A percentile compares a stretch with the other conserved stretches of the same genome.
These are phyloP conservation scores for Torulaspora maleeae DNA, from an alignment of 805 yeast species.

Conservation along the genomic window DNA sequence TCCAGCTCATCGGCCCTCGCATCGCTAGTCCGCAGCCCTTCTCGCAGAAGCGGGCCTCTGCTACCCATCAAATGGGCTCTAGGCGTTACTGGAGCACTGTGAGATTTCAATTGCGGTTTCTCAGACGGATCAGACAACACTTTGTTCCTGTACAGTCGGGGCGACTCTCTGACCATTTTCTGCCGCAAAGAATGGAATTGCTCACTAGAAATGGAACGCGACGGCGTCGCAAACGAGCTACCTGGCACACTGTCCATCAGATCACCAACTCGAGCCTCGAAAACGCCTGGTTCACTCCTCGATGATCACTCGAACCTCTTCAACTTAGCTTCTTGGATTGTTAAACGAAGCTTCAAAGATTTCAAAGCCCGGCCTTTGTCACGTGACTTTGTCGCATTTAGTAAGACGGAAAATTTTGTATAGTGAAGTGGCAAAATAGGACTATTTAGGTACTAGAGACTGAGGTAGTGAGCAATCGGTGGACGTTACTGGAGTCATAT, in stretches of 20 bases:
- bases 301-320: too few relatives aligned
- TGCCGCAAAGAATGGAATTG: conserved; percentile 22
- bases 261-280: not conserved
- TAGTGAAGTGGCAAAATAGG: not conserved
- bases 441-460: not conserved
- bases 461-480: not conserved
- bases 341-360: not conserved
- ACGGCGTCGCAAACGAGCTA: conserved; percentile 16
- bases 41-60: not conserved
- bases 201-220: conserved; percentile 22
- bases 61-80: not conserved
- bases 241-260: conserved; percentile 13
- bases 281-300: not conserved
- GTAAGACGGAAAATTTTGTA: conserved; percentile 1
- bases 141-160: conserved; percentile 26
- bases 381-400: not conserved
- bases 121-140: conserved; percentile 11
- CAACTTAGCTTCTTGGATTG: not conserved
- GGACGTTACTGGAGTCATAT: not conserved
- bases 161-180: conserved; percentile 27
- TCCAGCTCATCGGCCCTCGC: not conserved
- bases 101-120: not conserved
- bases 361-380: not conserved
- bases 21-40: not conserved
- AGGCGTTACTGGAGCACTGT: conserved; percentile 5